phyloP scores from a whole-genome alignment of 2,329 filamentous ascomycete genomes.

The Colletotrichum ledebouriae region DNA sequence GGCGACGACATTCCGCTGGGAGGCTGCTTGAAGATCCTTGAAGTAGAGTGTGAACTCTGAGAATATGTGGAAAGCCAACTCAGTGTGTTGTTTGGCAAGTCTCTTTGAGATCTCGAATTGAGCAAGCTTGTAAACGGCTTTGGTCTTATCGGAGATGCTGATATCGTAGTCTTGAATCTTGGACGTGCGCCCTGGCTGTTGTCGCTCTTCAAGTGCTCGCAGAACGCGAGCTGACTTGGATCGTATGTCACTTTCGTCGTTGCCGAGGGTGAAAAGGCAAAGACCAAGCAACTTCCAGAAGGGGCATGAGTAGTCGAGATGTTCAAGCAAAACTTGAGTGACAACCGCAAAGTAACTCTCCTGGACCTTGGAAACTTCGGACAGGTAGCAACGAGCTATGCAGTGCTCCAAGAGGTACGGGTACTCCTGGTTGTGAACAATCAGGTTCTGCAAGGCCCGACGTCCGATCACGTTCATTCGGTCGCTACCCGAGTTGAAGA shows the following conservation, averaged over 20 bases:
- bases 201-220: slow-evolving; percentile 84
- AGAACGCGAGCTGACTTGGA: slow-evolving; percentile 89
- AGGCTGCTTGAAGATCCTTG: slow-evolving; percentile 83
- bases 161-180: slow-evolving; percentile 98
- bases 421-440: slow-evolving; percentile 90
- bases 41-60: slow-evolving; percentile 97
- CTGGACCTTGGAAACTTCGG: slow-evolving; percentile 83
- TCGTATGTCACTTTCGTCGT: slow-evolving; percentile 88
- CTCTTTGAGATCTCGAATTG: slow-evolving; percentile 97
- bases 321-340: slow-evolving; percentile 85
- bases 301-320: slow-evolving; percentile 83
- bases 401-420: slow-evolving; percentile 89
- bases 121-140: slow-evolving; percentile 96
- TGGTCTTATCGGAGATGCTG: slow-evolving; percentile 97
- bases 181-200: slow-evolving; percentile 79
- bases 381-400: slow-evolving; percentile 89
- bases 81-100: slow-evolving; percentile 87
- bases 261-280: slow-evolving; percentile 92
- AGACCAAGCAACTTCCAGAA: slow-evolving; percentile 94
- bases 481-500: slow-evolving; percentile 93
- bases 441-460: slow-evolving; percentile 88
- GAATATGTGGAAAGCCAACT: slow-evolving; percentile 92
- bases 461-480: slow-evolving; percentile 91
- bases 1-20: slow-evolving; percentile 93
- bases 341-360: slow-evolving; percentile 97